Conservation (phyloP, 2,329 filamentous ascomycete genomes). For the Trichoderma atrobrunneum region DNA sequence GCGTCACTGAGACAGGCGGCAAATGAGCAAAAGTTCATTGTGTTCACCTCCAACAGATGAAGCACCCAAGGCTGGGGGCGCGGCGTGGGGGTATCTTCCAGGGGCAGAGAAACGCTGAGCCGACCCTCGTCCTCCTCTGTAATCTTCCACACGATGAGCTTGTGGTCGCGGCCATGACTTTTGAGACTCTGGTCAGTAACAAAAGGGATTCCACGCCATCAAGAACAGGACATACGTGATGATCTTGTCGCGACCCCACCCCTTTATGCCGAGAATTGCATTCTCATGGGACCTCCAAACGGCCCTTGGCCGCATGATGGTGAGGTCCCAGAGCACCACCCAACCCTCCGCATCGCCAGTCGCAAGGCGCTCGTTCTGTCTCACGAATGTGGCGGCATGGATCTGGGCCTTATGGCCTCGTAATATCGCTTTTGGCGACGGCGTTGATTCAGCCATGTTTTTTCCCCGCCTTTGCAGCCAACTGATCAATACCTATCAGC, state of each 20-base stretch:
- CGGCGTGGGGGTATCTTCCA: slow-evolving; percentile 54
- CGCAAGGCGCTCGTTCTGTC: slow-evolving; percentile 70
- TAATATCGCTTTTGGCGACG: slow-evolving; percentile 60
- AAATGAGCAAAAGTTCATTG: slow-evolving; percentile 93
- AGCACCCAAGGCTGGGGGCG: slow-evolving; percentile 77
- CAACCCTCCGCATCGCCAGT: slow-evolving; percentile 91
- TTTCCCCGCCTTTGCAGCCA: slow-evolving; percentile 6
- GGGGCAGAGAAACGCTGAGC: slow-evolving; percentile 67
- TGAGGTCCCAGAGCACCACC: slow-evolving; percentile 80
- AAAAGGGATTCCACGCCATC: background rate
- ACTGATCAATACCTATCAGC: background rate
- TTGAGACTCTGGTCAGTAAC: slow-evolving; percentile 35
- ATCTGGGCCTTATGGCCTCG: slow-evolving; percentile 82
- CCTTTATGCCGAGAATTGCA: slow-evolving; percentile 70
- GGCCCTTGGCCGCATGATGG: slow-evolving; percentile 73
- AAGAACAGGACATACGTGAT: slow-evolving; percentile 70
- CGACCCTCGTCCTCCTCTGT: slow-evolving; percentile 55
- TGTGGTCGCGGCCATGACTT: slow-evolving; percentile 93
- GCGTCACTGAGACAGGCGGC: slow-evolving; percentile 51
- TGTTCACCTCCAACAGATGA: slow-evolving; percentile 80
- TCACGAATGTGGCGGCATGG: slow-evolving; percentile 71
- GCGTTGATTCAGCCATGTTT: slow-evolving; percentile 31
- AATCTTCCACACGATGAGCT: slow-evolving; percentile 80
- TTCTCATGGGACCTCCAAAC: slow-evolving; percentile 85
- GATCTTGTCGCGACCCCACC: slow-evolving; percentile 69